Evolutionary conservation across 345 rosid species (phyloP).

Genomic region (Lepidium didymum): DNA sequence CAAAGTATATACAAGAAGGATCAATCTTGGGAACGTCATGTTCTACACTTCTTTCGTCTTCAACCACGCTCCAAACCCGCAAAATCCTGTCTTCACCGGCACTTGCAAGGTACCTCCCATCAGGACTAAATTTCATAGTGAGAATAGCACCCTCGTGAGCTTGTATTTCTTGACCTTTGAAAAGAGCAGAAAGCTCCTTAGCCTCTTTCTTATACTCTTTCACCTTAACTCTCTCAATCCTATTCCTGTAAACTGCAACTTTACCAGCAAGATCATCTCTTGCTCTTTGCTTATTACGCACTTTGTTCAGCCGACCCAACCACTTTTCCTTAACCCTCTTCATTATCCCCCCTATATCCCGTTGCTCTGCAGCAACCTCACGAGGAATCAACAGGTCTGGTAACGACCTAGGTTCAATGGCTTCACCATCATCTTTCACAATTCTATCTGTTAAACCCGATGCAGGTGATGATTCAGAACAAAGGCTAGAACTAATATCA

Average conservation of each 20-base stretch:
- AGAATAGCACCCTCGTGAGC: constrained; percentile 71
- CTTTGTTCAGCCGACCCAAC: constrained; percentile 47
- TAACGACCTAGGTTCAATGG: not conserved
- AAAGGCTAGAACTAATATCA: constrained; percentile 43
- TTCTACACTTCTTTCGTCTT: constrained; percentile 55
- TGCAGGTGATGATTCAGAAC: constrained; percentile 30
- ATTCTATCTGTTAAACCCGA: not conserved
- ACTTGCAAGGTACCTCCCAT: constrained; percentile 75
- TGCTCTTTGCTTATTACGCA: constrained; percentile 15
- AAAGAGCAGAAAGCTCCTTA: constrained; percentile 74
- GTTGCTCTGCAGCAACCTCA: not conserved
- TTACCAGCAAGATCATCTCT: constrained; percentile 18
- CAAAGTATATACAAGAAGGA: constrained; percentile 71
- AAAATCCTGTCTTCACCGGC: constrained; percentile 67
- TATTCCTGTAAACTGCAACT: constrained; percentile 22
- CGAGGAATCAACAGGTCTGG: not conserved
- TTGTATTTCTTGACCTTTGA: constrained; percentile 60
- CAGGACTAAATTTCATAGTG: constrained; percentile 76
- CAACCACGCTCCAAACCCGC: constrained; percentile 62
- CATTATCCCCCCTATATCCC: constrained; percentile 20
- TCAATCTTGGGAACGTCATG: constrained; percentile 62
- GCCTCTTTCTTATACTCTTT: constrained; percentile 45
- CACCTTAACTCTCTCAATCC: constrained; percentile 63
- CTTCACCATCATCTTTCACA: constrained; percentile 8
- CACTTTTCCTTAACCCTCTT: constrained; percentile 53